Evolutionary conservation across 805 yeast genomes (phyloP).

Genomic region (Starmerella stellata): DNA sequence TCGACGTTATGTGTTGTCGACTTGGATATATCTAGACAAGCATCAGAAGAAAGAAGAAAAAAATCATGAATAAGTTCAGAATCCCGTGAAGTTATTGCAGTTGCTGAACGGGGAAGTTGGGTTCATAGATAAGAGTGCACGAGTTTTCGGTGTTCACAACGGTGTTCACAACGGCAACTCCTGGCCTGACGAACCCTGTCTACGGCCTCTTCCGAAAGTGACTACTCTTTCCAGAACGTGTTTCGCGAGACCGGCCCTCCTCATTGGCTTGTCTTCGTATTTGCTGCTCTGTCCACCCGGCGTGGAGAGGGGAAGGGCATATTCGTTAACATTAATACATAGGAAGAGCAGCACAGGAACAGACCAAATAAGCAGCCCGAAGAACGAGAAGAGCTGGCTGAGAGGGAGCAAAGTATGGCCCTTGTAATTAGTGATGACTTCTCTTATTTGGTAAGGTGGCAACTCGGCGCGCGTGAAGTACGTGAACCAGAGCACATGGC

Average conservation of each 20-base stretch:
- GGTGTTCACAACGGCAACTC: too few relatives aligned
- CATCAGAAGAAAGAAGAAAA: too few relatives aligned
- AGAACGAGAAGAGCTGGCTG: constrained; percentile 83
- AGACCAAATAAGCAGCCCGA: constrained; percentile 85
- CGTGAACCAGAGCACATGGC: constrained; percentile 81
- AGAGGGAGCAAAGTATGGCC: constrained; percentile 62
- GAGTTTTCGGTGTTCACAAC: too few relatives aligned
- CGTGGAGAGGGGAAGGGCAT: constrained; percentile 43
- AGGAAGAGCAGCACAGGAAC: constrained; percentile 86
- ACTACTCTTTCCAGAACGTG: constrained; percentile 4
- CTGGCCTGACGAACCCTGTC: too few relatives aligned
- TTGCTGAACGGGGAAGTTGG: too few relatives aligned
- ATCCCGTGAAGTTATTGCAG: too few relatives aligned
- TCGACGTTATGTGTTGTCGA: too few relatives aligned
- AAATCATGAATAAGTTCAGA: too few relatives aligned
- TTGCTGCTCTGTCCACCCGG: constrained; percentile 1
- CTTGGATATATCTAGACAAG: too few relatives aligned
- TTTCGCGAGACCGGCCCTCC: constrained; percentile 14
- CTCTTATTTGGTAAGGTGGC: constrained; percentile 33
- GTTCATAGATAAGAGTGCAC: too few relatives aligned
- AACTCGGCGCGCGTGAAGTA: constrained; percentile 52
- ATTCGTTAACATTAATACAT: constrained; percentile 79
- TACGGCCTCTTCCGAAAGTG: not conserved
- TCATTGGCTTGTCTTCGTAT: constrained; percentile 1
- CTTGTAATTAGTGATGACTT: constrained; percentile 36